Evolutionary conservation across 2,329 filamentous ascomycete species (phyloP).

Genomic region (Aplosporella prunicola): DNA sequence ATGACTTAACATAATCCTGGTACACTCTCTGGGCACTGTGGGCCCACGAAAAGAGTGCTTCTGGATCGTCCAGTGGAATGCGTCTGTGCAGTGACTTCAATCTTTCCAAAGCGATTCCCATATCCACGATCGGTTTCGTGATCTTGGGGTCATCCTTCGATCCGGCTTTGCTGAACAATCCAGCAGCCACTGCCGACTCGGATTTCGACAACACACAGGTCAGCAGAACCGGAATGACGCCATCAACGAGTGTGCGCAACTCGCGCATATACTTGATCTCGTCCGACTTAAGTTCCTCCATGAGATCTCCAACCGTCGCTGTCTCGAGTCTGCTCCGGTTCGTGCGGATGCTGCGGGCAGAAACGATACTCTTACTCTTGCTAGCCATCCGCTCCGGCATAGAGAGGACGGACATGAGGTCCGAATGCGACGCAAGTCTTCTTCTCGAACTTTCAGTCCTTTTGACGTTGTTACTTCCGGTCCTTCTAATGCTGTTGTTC

Average conservation of each 20-base stretch:
- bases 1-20: slow-evolving; percentile 73
- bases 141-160: slow-evolving; percentile 51
- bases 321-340: slow-evolving; percentile 57
- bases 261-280: slow-evolving; percentile 85
- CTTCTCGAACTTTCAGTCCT: slow-evolving; percentile 46
- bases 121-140: slow-evolving; percentile 82
- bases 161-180: slow-evolving; percentile 55
- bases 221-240: slow-evolving; percentile 85
- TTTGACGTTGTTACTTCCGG: slow-evolving; percentile 20
- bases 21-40: slow-evolving; percentile 70
- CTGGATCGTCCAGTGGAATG: slow-evolving; percentile 63
- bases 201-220: slow-evolving; percentile 71
- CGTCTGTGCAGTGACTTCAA: slow-evolving; percentile 71
- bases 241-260: slow-evolving; percentile 84
- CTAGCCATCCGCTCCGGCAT: slow-evolving; percentile 46
- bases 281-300: slow-evolving; percentile 72
- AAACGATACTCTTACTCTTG: slow-evolving; percentile 51
- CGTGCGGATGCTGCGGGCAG: slow-evolving; percentile 68
- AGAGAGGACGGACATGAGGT: slow-evolving; percentile 87
- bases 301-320: slow-evolving; percentile 63
- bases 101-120: slow-evolving; percentile 84
- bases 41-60: slow-evolving; percentile 71
- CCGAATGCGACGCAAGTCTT: slow-evolving; percentile 80
- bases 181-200: slow-evolving; percentile 52
- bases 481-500: neutral